Percentiles rank a stretch among this genome's conserved stretches.
These are phyloP conservation scores for Phytophthora brassicae DNA, from an alignment of 352 stramenopile species.

Conservation along the genomic window DNA sequence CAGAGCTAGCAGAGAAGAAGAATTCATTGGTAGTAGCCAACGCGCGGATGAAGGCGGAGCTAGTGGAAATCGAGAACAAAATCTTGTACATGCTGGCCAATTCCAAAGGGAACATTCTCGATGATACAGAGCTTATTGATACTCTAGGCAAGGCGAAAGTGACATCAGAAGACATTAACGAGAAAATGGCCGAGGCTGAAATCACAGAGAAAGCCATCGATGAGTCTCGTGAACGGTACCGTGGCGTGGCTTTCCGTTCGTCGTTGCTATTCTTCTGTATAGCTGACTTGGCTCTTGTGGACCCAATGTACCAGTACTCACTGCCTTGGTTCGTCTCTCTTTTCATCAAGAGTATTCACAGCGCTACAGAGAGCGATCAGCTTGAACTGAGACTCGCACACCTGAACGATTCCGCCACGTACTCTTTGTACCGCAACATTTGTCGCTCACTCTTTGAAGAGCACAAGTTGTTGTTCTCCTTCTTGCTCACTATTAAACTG, in stretches of 20 bases:
- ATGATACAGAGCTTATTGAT: constrained; percentile 93
- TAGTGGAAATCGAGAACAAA: constrained; percentile 93
- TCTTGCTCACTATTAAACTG: constrained; percentile 90
- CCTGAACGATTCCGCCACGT: constrained; percentile 92
- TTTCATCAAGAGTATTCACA: constrained; percentile 90
- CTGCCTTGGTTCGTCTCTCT: constrained; percentile 92
- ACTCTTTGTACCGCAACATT: constrained; percentile 94
- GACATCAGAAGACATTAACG: constrained; percentile 91
- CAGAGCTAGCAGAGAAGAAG: constrained; percentile 93
- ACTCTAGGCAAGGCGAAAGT: constrained; percentile 91
- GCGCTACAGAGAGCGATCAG: constrained; percentile 79
- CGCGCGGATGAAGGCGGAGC: constrained; percentile 90
- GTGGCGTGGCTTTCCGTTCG: constrained; percentile 87
- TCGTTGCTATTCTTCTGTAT: constrained; percentile 94
- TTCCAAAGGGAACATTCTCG: constrained; percentile 92
- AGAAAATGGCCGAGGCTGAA: constrained; percentile 92
- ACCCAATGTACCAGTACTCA: constrained; percentile 95
- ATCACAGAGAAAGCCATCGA: constrained; percentile 93
- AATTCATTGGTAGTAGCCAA: constrained; percentile 92
- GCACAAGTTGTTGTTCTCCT: constrained; percentile 94
- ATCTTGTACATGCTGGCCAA: constrained; percentile 94
- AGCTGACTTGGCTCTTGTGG: constrained; percentile 86
- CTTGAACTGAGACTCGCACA: constrained; percentile 83
- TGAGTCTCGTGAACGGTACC: constrained; percentile 87
- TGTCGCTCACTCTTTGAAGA: constrained; percentile 94